These are phyloP conservation scores for Sophora flavescens DNA, from an alignment of 306 rosid genomes.

Conservation along the genomic window DNA sequence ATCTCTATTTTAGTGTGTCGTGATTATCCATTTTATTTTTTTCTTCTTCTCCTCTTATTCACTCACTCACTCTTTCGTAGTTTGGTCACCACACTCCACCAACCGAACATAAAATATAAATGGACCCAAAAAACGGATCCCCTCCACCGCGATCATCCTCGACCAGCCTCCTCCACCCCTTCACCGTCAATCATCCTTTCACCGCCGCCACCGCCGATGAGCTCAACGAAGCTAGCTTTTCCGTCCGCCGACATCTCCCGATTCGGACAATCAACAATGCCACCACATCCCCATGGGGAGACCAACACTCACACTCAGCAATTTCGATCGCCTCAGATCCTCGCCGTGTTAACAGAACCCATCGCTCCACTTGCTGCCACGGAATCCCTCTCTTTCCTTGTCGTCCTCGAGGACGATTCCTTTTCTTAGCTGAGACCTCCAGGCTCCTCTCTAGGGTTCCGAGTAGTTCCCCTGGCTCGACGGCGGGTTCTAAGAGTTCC, in stretches of 20 bases:
- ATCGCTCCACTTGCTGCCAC: slow-evolving; percentile 55
- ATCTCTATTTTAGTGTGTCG: slow-evolving; percentile 12
- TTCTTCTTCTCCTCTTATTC: not conserved
- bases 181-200: slow-evolving; percentile 47
- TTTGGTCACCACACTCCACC: not conserved
- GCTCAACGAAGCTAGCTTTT: slow-evolving; percentile 76
- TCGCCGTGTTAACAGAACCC: slow-evolving; percentile 56
- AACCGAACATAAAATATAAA: slow-evolving; percentile 1
- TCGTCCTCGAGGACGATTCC: slow-evolving; percentile 62
- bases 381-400: slow-evolving; percentile 49
- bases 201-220: slow-evolving; percentile 49
- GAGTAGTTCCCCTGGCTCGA: slow-evolving; percentile 51
- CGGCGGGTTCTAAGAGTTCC: slow-evolving; percentile 58
- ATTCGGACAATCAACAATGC: slow-evolving; percentile 36
- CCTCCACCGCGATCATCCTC: slow-evolving; percentile 59
- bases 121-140: slow-evolving; percentile 63
- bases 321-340: slow-evolving; percentile 58
- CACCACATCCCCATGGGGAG: not conserved
- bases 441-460: slow-evolving; percentile 40
- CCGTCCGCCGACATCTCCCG: slow-evolving; percentile 61
- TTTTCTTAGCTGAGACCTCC: slow-evolving; percentile 64
- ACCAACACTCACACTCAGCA: not conserved
- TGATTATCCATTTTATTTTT: not conserved
- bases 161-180: slow-evolving; percentile 59
- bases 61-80: not conserved